Evolutionary conservation across 2,329 filamentous ascomycete genomes (phyloP), one percentile per base, ranked within the genome.

Genomic region (Grosmannia clavigera): DNA sequence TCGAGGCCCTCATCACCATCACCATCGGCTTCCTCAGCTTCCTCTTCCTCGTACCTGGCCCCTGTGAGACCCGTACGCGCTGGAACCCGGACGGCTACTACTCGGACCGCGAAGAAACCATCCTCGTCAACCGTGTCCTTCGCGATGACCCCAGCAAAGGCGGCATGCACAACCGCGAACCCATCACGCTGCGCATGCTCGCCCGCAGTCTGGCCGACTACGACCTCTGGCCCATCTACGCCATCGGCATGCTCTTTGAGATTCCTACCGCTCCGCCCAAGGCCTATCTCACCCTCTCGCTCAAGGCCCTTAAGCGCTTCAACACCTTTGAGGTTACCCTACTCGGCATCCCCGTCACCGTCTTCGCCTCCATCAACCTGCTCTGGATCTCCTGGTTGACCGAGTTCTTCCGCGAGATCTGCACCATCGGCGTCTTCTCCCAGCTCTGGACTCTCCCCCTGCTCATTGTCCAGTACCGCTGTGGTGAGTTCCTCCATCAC

Each of bases 251-350:
- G 2, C 70, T 73, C 0, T 76, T 78, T 60, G 77, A 80, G 58
- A 80, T 83, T 22, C 83, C 83, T 0, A 73, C 72, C 46, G 67
- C 68, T 0, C 74, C 75, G 0, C 77, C 80, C 0, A 69, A 73
- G 1, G 73, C 74, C 10, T 86, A 85, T 62, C 74, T 87, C 11
- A 82, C 84, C 0, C 75, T 84, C 5, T 80, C 78, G 0, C 73
- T 87, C 5, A 76, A 77, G 50, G 71, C 73, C 1, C 71, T 86
- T 0, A 83, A 3, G 55, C 38, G 78, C 1, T 85, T 85, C 70
- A 72, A 75, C 62, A 82, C 79, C 3, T 84, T 87, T 67, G 70
- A 81, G 19, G 77, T 82, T 1, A 87, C 86, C 65, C 68, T 88
- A 33, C 75, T 88, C 7, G 77, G 78, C 1, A 86, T 87, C 9